These are phyloP conservation scores for Citrus maxima DNA, from an alignment of 345 rosid genomes.

Conservation along the genomic window DNA sequence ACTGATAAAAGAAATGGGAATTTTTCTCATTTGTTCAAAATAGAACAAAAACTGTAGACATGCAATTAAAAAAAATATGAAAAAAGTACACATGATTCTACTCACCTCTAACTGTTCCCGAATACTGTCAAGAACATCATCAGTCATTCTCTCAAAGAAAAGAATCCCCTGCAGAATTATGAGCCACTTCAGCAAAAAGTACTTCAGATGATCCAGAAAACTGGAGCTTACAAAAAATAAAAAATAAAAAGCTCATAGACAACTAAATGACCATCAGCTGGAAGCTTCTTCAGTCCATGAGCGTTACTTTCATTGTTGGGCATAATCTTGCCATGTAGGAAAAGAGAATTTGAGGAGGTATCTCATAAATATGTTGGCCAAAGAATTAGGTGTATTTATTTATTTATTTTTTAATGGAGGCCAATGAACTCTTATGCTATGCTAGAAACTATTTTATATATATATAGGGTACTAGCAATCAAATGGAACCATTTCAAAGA, in stretches of 20 bases:
- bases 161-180: slow-evolving; percentile 65
- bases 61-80: no score
- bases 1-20: not conserved
- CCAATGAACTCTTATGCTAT: not conserved
- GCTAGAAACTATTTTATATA: not conserved
- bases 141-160: slow-evolving; percentile 88
- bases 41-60: no score
- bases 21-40: not conserved
- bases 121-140: slow-evolving; percentile 71
- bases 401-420: not conserved
- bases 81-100: slow-evolving; percentile 9
- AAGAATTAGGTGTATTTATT: no score
- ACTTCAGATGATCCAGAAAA: not conserved
- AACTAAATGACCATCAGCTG: not conserved
- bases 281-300: not conserved
- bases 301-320: not conserved
- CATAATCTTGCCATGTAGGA: not conserved
- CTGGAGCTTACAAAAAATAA: not conserved
- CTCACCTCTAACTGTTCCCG: slow-evolving; percentile 65
- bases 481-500: not conserved
- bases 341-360: not conserved
- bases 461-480: not conserved
- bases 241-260: not conserved
- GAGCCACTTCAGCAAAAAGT: slow-evolving; percentile 16
- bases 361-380: not conserved